Conservation (phyloP, 345 rosid genomes). For the Acer saccharum region DNA sequence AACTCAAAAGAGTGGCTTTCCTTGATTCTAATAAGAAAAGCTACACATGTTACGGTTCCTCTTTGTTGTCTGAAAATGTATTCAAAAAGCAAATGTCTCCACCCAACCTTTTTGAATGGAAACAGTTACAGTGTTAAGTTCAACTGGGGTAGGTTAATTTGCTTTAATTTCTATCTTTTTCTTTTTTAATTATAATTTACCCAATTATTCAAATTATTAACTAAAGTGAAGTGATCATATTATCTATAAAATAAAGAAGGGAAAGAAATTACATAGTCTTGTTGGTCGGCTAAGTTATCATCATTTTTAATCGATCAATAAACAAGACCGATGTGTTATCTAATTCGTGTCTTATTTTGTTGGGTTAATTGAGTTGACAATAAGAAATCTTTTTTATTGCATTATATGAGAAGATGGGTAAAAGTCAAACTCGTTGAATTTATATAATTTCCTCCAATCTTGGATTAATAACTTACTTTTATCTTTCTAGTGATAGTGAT, state of each 20-base stretch:
- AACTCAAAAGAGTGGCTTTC: background rate
- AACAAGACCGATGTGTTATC: too few species aligned
- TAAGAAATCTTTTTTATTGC: too few species aligned
- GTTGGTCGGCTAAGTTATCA: background rate
- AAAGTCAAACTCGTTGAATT: too few species aligned
- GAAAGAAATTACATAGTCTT: background rate
- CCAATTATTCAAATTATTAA: background rate
- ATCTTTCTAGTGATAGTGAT: background rate
- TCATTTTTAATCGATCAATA: too few species aligned
- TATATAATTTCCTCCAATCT: background rate
- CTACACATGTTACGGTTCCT: background rate
- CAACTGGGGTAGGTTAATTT: slow-evolving; percentile 20
- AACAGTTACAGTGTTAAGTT: background rate
- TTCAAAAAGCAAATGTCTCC: slow-evolving; percentile 5
- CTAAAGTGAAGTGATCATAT: too few species aligned
- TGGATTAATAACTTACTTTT: background rate
- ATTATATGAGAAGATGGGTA: too few species aligned
- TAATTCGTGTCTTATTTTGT: too few species aligned
- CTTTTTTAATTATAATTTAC: background rate
- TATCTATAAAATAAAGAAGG: background rate
- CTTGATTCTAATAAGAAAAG: background rate
- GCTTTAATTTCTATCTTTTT: background rate
- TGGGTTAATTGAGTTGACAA: background rate
- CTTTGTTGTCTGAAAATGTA: background rate
- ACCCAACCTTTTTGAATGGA: slow-evolving; percentile 9